Evolutionary conservation across 805 yeast species (phyloP), one percentile per base, ranked within the genome.

Genomic region (Candida michaelii): DNA sequence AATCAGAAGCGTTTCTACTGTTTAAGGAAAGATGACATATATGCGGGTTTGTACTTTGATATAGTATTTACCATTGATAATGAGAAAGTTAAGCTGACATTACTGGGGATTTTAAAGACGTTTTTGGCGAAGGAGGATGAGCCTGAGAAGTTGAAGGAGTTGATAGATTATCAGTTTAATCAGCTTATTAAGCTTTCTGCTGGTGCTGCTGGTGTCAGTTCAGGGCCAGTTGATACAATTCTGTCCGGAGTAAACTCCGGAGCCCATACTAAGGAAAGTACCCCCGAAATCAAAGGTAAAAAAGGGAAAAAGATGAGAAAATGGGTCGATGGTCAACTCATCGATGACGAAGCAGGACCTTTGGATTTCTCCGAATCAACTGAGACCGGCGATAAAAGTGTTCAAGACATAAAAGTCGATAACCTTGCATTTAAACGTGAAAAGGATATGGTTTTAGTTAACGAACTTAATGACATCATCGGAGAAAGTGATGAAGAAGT

Each of bases 261-360:
- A 27, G 13, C 16, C 34, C 9, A 14, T 19, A 9, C 24, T 32
- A 12, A 11, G 35, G 3, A 21, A 33, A 11, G 21, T 10, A 21
- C 29, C 7, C 15, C 13, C 3, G 10, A 27, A 21, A n/a, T 7
- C 8, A 27, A 21, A 4, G 30, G 40, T 16, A 34, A 33, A 19
- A 37, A 37, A 29, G 27, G 34, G 41, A 69, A 69, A 51, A 65
- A 63, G 44, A 66, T 69, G 75, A 56, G 76, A 44, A 67, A 65
- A 46, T 70, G 76, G 76, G 62, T 65, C 21, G 65, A 65, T 41
- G 71, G 65, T 15, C 67, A 62, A 39, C 45, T 64, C 47, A 63
- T 65, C 7, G 73, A 68, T 5, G 51, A 40, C 10, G 54, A 52
- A 11, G 44, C 48, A 8, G 39, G 32, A 17, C 52, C 41, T 0